These are phyloP conservation scores for Thelonectria rubi DNA, from an alignment of 2,329 filamentous ascomycete genomes.

Conservation along the genomic window DNA sequence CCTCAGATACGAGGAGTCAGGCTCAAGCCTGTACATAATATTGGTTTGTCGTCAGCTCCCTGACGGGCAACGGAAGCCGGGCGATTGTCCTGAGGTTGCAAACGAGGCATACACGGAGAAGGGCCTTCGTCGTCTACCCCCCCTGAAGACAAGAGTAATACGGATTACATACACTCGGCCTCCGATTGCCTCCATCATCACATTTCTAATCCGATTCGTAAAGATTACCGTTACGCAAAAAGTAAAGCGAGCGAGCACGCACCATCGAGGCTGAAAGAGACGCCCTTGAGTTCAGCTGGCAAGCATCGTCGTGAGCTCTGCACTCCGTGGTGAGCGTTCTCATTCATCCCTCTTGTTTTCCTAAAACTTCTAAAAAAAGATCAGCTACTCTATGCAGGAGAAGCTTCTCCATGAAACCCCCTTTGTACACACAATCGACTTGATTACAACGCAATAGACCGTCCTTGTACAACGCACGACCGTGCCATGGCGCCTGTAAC, in stretches of 20 bases:
- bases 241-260: background rate
- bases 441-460: slow-evolving; percentile 36
- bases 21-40: background rate
- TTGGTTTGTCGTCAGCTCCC: background rate
- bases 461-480: slow-evolving; percentile 42
- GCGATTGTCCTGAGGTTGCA: background rate
- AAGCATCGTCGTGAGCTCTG: background rate
- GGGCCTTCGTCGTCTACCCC: background rate
- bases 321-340: background rate
- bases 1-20: background rate
- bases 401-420: slow-evolving; percentile 29
- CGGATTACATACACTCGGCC: background rate
- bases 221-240: background rate
- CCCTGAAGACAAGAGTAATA: background rate
- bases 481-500: slow-evolving; percentile 43
- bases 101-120: background rate
- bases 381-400: slow-evolving; percentile 29
- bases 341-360: slow-evolving; percentile 15
- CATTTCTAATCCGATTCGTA: slow-evolving; percentile 1
- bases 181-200: background rate
- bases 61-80: no score
- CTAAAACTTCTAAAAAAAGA: background rate
- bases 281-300: background rate
- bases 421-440: slow-evolving; percentile 35
- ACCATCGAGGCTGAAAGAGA: no score